phyloP scores from a whole-genome alignment of 306 rosid genomes.

The cucumber (Cucumis sativus) region DNA sequence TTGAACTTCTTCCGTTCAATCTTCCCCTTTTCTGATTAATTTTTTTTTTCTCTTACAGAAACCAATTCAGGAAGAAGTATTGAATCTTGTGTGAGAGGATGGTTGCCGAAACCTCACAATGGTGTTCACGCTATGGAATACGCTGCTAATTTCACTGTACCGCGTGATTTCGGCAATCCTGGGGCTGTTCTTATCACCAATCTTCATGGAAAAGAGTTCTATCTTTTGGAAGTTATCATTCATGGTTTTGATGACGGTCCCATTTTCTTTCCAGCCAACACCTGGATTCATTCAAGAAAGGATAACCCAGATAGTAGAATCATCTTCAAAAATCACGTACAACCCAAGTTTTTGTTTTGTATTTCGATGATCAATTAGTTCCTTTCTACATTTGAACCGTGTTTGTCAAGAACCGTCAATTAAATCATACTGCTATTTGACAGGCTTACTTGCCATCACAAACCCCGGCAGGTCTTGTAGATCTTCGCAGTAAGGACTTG shows the following conservation, averaged over 20 bases:
- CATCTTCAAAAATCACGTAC: constrained; percentile 71
- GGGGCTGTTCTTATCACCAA: constrained; percentile 74
- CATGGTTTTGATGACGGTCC: constrained; percentile 70
- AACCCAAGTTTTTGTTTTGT: background rate
- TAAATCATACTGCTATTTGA: background rate
- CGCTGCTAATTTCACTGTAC: constrained; percentile 49
- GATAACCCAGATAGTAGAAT: constrained; percentile 58
- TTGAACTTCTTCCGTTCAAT: background rate
- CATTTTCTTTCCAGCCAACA: constrained; percentile 73
- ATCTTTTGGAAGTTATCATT: constrained; percentile 46
- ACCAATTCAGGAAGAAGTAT: constrained; percentile 54
- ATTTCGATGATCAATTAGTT: background rate
- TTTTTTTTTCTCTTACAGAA: constrained; percentile 21
- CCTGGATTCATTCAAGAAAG: constrained; percentile 74
- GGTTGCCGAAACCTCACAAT: constrained; percentile 53
- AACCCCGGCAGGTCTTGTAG: constrained; percentile 75
- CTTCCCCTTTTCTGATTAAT: background rate
- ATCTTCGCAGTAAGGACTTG: constrained; percentile 63
- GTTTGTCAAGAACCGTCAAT: background rate
- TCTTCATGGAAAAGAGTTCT: constrained; percentile 68
- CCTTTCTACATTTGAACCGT: background rate
- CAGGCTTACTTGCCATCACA: constrained; percentile 75
- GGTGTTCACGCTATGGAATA: constrained; percentile 46
- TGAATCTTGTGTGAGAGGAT: constrained; percentile 52
- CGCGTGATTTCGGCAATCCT: constrained; percentile 53